These are phyloP conservation scores for Phytophthora constricta DNA, from an alignment of 352 stramenopile genomes.

Conservation along the genomic window DNA sequence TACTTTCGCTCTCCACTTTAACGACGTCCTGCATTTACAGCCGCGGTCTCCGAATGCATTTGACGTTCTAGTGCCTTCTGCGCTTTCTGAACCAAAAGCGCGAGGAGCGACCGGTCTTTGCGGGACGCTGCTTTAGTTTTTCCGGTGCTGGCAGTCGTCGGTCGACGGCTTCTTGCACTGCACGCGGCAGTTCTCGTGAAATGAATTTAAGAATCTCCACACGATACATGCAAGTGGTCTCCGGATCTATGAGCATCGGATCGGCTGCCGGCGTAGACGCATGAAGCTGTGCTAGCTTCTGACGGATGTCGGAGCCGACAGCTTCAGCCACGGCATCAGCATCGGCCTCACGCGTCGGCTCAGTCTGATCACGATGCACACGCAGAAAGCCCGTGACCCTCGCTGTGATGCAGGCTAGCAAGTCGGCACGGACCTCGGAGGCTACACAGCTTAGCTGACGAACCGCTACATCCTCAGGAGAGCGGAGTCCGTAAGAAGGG, in stretches of 20 bases:
- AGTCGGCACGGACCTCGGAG: constrained; percentile 61
- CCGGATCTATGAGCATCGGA: constrained; percentile 48
- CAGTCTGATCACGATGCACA: constrained; percentile 47
- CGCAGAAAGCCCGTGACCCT: constrained; percentile 73
- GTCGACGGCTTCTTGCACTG: constrained; percentile 73
- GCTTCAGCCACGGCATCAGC: constrained; percentile 52
- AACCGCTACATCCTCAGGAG: constrained; percentile 60
- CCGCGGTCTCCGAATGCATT: constrained; percentile 69
- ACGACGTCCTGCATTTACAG: constrained; percentile 22
- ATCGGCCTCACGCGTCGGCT: constrained; percentile 37
- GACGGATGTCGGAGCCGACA: constrained; percentile 68
- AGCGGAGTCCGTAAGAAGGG: constrained; percentile 15
- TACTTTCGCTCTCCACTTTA: constrained; percentile 18
- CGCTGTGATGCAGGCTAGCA: constrained; percentile 71
- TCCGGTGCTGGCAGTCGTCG: constrained; percentile 59
- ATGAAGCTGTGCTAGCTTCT: constrained; percentile 62
- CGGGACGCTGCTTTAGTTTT: constrained; percentile 59
- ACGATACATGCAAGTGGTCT: constrained; percentile 84
- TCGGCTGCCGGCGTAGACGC: constrained; percentile 26
- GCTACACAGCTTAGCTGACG: constrained; percentile 70
- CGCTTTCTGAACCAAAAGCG: constrained; percentile 79
- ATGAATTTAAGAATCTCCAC: constrained; percentile 89
- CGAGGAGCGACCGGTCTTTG: constrained; percentile 72
- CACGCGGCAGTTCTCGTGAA: constrained; percentile 76
- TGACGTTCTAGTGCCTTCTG: constrained; percentile 72